Conservation (phyloP, 1,284 basidiomycete species). For the Afroboletus lepidellus region DNA sequence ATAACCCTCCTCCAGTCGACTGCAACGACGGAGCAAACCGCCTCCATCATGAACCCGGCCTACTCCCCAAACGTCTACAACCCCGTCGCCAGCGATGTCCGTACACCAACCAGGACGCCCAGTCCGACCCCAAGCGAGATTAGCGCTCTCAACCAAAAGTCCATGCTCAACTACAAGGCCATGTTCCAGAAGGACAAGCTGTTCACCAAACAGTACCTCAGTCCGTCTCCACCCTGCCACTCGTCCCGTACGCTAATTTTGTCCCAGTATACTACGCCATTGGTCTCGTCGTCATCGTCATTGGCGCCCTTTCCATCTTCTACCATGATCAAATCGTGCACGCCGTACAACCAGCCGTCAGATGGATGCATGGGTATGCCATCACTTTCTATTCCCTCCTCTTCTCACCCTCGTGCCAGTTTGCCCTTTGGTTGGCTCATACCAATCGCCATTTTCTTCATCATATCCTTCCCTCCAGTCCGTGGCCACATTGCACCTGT, state of each 20-base stretch:
- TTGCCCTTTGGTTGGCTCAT: constrained; percentile 70
- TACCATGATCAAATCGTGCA: constrained; percentile 60
- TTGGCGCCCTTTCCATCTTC: constrained; percentile 59
- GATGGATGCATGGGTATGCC: constrained; percentile 60
- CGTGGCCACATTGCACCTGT: constrained; percentile 14
- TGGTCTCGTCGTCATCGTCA: constrained; percentile 39
- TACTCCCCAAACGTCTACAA: constrained; percentile 13
- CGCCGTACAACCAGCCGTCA: constrained; percentile 62
- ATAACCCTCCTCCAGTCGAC: neutral
- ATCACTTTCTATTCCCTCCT: neutral
- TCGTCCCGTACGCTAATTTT: neutral
- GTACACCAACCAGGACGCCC: constrained; percentile 41
- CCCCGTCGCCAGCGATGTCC: constrained; percentile 11
- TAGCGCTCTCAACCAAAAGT: constrained; percentile 39
- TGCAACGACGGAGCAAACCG: neutral
- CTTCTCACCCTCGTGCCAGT: constrained; percentile 25
- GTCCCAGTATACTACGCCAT: constrained; percentile 52
- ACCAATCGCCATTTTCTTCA: constrained; percentile 76
- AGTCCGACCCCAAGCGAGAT: constrained; percentile 62
- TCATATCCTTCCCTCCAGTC: constrained; percentile 77
- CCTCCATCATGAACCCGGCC: constrained; percentile 20
- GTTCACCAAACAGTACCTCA: constrained; percentile 32
- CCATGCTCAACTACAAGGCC: constrained; percentile 45
- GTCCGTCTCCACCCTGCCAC: constrained; percentile 37
- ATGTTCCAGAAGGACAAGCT: constrained; percentile 36